Percentiles rank a stretch among this genome's conserved stretches.
Conservation (phyloP, 2,329 filamentous ascomycete species). For the Neonectria hederae region DNA sequence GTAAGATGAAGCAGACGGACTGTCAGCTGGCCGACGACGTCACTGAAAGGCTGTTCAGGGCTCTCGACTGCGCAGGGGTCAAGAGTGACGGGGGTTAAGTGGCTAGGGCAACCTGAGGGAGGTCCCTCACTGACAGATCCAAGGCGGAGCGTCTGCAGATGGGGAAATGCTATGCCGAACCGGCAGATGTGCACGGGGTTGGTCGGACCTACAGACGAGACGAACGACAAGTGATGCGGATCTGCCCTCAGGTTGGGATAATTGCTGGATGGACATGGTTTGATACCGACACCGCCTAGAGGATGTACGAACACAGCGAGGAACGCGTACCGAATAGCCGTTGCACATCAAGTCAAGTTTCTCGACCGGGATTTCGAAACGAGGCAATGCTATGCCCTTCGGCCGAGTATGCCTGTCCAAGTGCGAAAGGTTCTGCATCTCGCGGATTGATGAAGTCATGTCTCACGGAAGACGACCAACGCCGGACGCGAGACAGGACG, state of each 20-base stretch:
- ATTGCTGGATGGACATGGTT: constrained; percentile 3
- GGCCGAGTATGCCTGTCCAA: constrained; percentile 24
- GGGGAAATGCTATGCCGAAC: constrained; percentile 38
- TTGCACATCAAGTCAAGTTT: constrained; percentile 14
- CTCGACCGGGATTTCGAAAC: constrained; percentile 29
- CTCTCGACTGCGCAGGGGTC: constrained; percentile 2
- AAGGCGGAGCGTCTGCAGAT: constrained; percentile 36
- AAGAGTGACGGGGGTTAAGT: constrained; percentile 10
- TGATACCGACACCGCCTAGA: not conserved
- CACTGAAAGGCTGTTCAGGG: constrained; percentile 21
- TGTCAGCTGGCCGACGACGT: constrained; percentile 30
- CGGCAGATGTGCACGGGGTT: constrained; percentile 37
- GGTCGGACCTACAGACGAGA: constrained; percentile 29
- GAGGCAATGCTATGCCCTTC: constrained; percentile 28
- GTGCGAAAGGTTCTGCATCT: constrained; percentile 14
- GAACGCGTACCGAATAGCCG: constrained; percentile 18
- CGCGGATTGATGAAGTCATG: constrained; percentile 19
- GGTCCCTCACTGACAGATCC: constrained; percentile 31
- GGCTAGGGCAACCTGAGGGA: constrained; percentile 25
- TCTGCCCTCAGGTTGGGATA: constrained; percentile 17
- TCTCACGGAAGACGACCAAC: constrained; percentile 19
- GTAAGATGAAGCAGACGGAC: constrained; percentile 28
- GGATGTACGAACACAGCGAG: constrained; percentile 7
- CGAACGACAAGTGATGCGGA: constrained; percentile 29
- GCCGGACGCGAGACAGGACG: constrained; percentile 12